phyloP scores from a whole-genome alignment of 1,139 yeast species.

The Geotrichum aggregatum region DNA sequence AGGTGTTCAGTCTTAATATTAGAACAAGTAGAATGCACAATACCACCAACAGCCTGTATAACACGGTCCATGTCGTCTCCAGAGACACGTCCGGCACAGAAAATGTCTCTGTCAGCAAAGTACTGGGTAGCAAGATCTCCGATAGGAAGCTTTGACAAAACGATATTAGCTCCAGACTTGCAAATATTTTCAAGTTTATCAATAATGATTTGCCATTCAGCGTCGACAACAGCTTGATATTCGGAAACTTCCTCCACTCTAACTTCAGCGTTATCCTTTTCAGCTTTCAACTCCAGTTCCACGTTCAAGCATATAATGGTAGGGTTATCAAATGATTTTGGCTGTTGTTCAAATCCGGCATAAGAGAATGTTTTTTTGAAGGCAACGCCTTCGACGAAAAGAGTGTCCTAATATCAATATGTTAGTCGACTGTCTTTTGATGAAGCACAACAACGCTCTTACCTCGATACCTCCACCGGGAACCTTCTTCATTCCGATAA shows the following conservation, averaged over 20 bases:
- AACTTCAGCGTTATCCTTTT: constrained; percentile 98
- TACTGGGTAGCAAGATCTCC: constrained; percentile 98
- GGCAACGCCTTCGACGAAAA: constrained; percentile 90
- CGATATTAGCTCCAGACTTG: constrained; percentile 85
- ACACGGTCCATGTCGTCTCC: constrained; percentile 89
- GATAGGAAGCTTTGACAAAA: constrained; percentile 88
- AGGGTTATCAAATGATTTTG: constrained; percentile 75
- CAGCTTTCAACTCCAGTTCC: constrained; percentile 94
- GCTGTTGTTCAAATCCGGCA: constrained; percentile 98
- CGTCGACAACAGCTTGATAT: constrained; percentile 94
- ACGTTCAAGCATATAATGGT: constrained; percentile 82
- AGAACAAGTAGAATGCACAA: constrained; percentile 83
- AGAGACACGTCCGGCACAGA: constrained; percentile 96
- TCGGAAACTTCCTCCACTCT: constrained; percentile 90
- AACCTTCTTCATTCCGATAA: constrained; percentile 91
- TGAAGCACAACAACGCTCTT: not conserved
- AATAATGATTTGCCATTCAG: constrained; percentile 94
- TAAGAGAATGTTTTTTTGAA: constrained; percentile 95
- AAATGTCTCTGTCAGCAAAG: constrained; percentile 92
- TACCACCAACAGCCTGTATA: constrained; percentile 90
- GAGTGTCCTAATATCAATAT: constrained; percentile 51
- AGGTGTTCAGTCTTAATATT: constrained; percentile 65
- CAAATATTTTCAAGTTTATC: constrained; percentile 80
- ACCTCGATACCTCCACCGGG: constrained; percentile 92
- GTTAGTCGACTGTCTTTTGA: not conserved